Evolutionary conservation across 2,329 filamentous ascomycete species (phyloP).

Genomic region (Penicillium italicum): DNA sequence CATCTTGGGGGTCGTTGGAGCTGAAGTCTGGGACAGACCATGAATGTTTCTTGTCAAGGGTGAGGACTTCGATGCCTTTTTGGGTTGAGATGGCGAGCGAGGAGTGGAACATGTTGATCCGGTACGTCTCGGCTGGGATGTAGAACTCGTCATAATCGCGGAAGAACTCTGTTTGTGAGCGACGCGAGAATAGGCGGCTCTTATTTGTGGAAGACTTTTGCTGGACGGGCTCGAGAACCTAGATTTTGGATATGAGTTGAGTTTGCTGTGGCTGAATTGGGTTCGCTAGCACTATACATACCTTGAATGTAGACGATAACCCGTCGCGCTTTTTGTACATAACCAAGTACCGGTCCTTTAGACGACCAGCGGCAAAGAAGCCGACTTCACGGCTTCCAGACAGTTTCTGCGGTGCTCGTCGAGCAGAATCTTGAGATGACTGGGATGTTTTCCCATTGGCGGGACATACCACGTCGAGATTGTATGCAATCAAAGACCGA

Average conservation of each 20-base stretch:
- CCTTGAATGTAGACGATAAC: conserved; percentile 85
- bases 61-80: conserved; percentile 92
- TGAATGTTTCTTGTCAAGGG: conserved; percentile 92
- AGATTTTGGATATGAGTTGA: background rate
- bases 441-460: conserved; percentile 45
- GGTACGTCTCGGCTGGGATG: conserved; percentile 90
- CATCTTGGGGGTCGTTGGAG: conserved; percentile 55
- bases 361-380: conserved; percentile 91
- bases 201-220: conserved; percentile 88
- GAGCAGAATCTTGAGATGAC: conserved; percentile 63
- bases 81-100: conserved; percentile 88
- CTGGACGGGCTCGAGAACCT: conserved; percentile 91
- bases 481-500: conserved; percentile 86
- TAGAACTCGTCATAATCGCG: conserved; percentile 99
- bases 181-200: conserved; percentile 62
- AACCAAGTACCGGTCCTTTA: conserved; percentile 93
- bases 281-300: conserved; percentile 17
- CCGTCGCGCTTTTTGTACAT: conserved; percentile 97
- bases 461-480: conserved; percentile 75
- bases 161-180: conserved; percentile 87
- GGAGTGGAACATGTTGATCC: conserved; percentile 92
- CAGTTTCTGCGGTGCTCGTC: conserved; percentile 86
- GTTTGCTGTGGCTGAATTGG: background rate
- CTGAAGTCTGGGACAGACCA: conserved; percentile 84
- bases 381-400: conserved; percentile 85